Conservation (phyloP, 225 moss, liverwort and hornwort genomes). For the Pseudisothecium myosuroides region DNA sequence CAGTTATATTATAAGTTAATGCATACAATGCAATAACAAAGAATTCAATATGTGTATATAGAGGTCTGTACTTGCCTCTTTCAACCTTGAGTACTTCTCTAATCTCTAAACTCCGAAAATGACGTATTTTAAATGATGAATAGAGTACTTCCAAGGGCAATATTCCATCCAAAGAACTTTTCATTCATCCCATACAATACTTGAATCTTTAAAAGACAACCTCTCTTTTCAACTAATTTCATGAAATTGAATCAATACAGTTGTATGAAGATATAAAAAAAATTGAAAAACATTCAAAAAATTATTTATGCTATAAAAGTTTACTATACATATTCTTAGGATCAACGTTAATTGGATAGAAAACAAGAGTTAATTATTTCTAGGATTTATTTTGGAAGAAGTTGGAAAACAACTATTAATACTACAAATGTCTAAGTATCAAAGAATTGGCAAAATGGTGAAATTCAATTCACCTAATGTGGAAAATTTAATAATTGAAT, state of each 20-base stretch:
- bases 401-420: not conserved
- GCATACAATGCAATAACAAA: not conserved
- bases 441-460: not conserved
- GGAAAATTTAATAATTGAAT: rapidly evolving
- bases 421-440: not conserved
- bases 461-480: not conserved
- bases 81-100: rapidly evolving
- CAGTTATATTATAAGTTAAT: rapidly evolving
- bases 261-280: not conserved
- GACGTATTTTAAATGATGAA: not conserved
- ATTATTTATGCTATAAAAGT: not conserved
- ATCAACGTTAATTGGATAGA: not conserved
- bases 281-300: not conserved
- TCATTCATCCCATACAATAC: not conserved
- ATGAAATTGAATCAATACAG: not conserved
- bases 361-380: not conserved
- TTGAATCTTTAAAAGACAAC: not conserved
- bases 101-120: not conserved
- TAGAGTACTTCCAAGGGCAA: not conserved
- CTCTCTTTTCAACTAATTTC: not conserved
- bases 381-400: rapidly evolving
- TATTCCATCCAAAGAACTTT: not conserved
- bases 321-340: rapidly evolving
- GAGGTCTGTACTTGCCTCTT: no score
- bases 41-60: rapidly evolving